Evolutionary conservation across 345 rosid species (phyloP), one percentile per base, ranked within the genome.

Genomic region (Salix arbutifolia): DNA sequence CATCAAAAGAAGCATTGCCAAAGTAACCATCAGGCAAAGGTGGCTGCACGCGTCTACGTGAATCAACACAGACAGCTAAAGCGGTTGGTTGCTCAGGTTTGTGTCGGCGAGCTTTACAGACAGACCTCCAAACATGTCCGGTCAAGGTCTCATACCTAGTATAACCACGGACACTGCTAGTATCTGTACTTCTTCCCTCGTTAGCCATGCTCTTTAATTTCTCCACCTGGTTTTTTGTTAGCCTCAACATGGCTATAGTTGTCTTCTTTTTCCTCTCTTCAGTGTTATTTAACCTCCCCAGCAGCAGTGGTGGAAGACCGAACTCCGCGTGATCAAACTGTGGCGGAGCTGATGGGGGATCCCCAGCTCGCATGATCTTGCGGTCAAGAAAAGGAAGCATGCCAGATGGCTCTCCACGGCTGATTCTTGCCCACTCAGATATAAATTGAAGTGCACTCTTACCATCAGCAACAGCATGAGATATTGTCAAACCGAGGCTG

Each of bases 401-500:
- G 14, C 61, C 68, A 35, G 86, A 19, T 0, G 82, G 69, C 70
- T 87, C 86, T 2, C 90, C 85, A 2, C 90, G 88, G 0, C 89
- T 78, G 4, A 85, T 64, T 40, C 90, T 76, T 3, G 88, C 90
- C 94, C 94, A 90, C 80, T 87, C 92, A 0, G 83, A 79, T 8
- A 80, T 52, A 66, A 90, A 89, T 60, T 86, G 92, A 70, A 86
- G 86, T 0, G 90, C 89, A 60, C 92, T 86, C 70, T 67, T 83
- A 13, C 94, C 94, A 73, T 90, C 94, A 8, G 79, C 90, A 3
- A 87, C 76, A 0, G 83, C 90, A 35, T 89, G 92, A 19, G 94
- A 90, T n/a, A 87, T 42, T 7, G 78, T 83, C 17, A 85, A 56
- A 38, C 92, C 65, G 2, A 87, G 83, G 75, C 87, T 77, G 42